phyloP scores from a whole-genome alignment of 2,329 filamentous ascomycete genomes.

The Graphilbum ipis-grandicollis region DNA sequence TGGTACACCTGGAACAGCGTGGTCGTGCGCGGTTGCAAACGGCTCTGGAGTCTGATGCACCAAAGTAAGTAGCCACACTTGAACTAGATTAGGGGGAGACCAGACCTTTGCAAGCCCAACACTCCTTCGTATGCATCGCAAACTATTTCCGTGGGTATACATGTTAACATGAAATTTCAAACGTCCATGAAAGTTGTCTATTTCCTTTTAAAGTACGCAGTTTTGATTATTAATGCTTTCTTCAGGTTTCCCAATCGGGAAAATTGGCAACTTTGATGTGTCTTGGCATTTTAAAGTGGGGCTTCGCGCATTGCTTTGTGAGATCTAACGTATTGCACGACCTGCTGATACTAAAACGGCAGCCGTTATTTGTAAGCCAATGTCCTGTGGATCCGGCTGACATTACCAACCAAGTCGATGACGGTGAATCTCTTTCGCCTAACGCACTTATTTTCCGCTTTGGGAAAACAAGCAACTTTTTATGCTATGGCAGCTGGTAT shows the following conservation, averaged over 20 bases:
- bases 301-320: background rate
- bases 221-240: no score
- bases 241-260: no score
- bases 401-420: no score
- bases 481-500: background rate
- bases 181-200: no score
- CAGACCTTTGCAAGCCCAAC: constrained; percentile 3
- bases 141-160: background rate
- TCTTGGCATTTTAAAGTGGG: no score
- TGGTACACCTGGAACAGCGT: constrained; percentile 1
- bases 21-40: constrained; percentile 1
- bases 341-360: no score
- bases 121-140: constrained; percentile 1
- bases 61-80: background rate
- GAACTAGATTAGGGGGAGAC: no score
- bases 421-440: no score
- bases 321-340: background rate
- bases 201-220: no score
- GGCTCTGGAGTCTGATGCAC: constrained; percentile 1
- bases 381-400: no score
- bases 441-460: background rate
- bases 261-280: no score
- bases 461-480: background rate
- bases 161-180: background rate
- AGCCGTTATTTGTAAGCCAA: no score